phyloP scores from a whole-genome alignment of 1,139 yeast species.

The Kurtzmaniella natalensis region DNA sequence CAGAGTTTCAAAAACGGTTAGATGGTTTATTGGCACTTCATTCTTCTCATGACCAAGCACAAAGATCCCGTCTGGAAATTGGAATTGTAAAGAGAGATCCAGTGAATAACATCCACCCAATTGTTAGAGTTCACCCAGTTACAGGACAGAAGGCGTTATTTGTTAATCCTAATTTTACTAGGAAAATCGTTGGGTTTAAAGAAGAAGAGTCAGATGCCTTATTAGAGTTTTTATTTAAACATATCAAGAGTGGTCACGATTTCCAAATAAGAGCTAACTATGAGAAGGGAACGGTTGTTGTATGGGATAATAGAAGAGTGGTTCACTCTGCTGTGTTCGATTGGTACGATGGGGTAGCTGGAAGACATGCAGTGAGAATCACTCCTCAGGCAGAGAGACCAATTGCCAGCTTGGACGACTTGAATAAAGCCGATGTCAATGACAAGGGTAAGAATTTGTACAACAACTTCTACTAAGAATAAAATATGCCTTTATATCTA shows the following conservation, averaged over 20 bases:
- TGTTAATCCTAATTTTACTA: conserved; percentile 23
- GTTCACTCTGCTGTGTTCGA: conserved; percentile 62
- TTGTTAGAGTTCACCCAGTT: conserved; percentile 25
- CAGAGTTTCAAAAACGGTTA: conserved; percentile 21
- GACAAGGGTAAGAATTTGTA: conserved; percentile 5
- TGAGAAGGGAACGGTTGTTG: conserved; percentile 53
- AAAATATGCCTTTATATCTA: too few relatives aligned
- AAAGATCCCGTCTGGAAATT: conserved; percentile 28
- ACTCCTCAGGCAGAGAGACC: conserved; percentile 60
- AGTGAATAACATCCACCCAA: conserved; percentile 25
- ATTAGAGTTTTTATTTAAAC: conserved; percentile 36
- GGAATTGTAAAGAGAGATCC: conserved; percentile 24
- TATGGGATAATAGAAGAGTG: conserved; percentile 70
- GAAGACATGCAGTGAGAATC: conserved; percentile 66
- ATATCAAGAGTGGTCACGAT: conserved; percentile 41
- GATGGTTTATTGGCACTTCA: conserved; percentile 25
- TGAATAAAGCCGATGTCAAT: conserved; percentile 15
- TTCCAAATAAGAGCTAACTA: conserved; percentile 38
- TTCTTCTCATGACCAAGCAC: conserved; percentile 23
- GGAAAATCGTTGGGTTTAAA: conserved; percentile 24
- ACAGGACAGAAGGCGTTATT: conserved; percentile 21
- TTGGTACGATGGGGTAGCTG: conserved; percentile 48
- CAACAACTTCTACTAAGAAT: not conserved
- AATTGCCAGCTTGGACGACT: conserved; percentile 29
- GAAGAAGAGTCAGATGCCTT: conserved; percentile 23